phyloP scores from a whole-genome alignment of 306 rosid genomes.

The Oemleria cerasiformis region DNA sequence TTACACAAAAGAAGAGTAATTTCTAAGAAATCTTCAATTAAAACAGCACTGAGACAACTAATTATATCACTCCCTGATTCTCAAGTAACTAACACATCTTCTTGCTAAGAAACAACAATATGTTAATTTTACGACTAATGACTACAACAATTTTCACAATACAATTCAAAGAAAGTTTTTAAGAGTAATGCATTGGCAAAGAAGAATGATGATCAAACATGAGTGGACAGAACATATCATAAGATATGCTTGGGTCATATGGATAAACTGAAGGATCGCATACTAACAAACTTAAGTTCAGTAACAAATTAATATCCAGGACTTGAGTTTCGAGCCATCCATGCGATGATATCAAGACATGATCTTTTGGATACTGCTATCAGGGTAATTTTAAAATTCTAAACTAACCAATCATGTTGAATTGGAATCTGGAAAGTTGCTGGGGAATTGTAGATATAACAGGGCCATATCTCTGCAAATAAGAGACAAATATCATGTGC shows the following conservation, averaged over 20 bases:
- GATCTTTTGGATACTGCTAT: constrained; percentile 1
- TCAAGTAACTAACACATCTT: neutral
- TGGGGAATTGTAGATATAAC: constrained; percentile 98
- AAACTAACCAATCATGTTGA: constrained; percentile 80
- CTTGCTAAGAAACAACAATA: neutral
- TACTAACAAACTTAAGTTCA: constrained; percentile 26
- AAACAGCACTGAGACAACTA: neutral
- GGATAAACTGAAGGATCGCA: constrained; percentile 16
- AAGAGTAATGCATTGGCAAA: constrained; percentile 8
- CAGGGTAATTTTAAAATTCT: constrained; percentile 15
- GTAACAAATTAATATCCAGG: constrained; percentile 18
- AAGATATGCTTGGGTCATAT: constrained; percentile 13
- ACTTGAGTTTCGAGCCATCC: constrained; percentile 19
- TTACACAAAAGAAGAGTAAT: constrained; percentile 2
- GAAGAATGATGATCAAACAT: constrained; percentile 8
- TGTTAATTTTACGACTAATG: neutral
- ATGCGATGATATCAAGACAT: constrained; percentile 9
- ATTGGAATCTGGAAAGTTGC: constrained; percentile 97
- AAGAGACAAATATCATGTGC: constrained; percentile 6
- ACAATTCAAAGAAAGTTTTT: constrained; percentile 11
- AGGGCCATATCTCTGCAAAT: constrained; percentile 90
- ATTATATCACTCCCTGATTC: neutral
- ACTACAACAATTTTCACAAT: constrained; percentile 14
- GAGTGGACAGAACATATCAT: constrained; percentile 12
- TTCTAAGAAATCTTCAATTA: neutral